Percentiles rank a stretch among this genome's conserved stretches.
These are phyloP conservation scores for Claviceps pusilla DNA, from an alignment of 2,329 filamentous ascomycete genomes.

Conservation along the genomic window DNA sequence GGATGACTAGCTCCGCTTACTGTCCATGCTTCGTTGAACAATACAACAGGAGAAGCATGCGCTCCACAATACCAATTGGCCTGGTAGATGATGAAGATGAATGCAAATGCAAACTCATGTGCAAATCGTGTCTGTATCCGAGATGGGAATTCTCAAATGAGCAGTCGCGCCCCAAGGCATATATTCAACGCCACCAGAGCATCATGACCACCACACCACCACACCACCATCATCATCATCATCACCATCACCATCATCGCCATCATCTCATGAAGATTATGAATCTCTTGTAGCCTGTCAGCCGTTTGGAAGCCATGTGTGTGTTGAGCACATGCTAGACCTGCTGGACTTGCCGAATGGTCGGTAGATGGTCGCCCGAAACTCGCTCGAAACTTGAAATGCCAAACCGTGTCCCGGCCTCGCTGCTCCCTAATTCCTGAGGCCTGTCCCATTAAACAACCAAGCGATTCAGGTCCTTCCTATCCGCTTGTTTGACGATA, in stretches of 20 bases:
- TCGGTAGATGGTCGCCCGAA: neutral
- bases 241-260: neutral
- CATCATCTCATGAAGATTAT: neutral
- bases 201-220: neutral
- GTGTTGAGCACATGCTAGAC: neutral
- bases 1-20: neutral
- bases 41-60: neutral
- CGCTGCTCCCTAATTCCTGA: neutral
- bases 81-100: neutral
- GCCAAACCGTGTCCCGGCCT: neutral
- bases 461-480: neutral
- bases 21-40: neutral
- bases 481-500: neutral
- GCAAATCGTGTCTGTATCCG: neutral
- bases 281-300: neutral
- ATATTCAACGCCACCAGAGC: neutral
- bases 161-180: neutral
- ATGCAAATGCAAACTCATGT: neutral
- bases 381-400: neutral
- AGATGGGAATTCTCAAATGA: neutral
- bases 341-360: neutral
- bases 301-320: neutral
- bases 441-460: neutral
- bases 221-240: neutral
- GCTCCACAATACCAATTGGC: neutral